A percentile compares a stretch with the other conserved stretches of the same genome.
Evolutionary conservation across 768 basidiomycete genomes (phyloP).

Genomic region (Suillus fuscotomentosus): DNA sequence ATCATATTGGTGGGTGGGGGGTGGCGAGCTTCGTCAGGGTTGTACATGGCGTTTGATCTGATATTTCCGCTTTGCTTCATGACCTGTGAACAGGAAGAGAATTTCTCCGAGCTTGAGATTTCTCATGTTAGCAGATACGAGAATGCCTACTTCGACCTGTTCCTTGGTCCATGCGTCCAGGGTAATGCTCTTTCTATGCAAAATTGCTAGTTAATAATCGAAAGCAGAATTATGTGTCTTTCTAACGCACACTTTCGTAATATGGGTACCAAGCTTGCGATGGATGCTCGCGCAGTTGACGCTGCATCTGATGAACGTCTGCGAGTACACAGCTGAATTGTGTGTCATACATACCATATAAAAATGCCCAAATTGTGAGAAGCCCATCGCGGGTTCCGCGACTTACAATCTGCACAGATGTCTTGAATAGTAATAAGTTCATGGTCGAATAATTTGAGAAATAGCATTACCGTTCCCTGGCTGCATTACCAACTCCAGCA

Average conservation of each 20-base stretch:
- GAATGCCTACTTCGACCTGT: slow-evolving; percentile 70
- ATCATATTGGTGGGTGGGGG: slow-evolving; percentile 82
- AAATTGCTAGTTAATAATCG: neutral
- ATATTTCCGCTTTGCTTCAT: slow-evolving; percentile 84
- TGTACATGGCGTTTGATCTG: slow-evolving; percentile 76
- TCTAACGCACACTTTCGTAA: slow-evolving; percentile 81
- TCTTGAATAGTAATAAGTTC: slow-evolving; percentile 44
- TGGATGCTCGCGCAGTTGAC: slow-evolving; percentile 89
- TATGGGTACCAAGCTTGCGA: slow-evolving; percentile 91
- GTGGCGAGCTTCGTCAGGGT: slow-evolving; percentile 78
- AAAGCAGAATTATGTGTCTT: neutral
- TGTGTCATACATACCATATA: slow-evolving; percentile 57
- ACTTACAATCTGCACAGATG: slow-evolving; percentile 88
- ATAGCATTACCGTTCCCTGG: slow-evolving; percentile 78
- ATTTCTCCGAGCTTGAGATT: slow-evolving; percentile 11
- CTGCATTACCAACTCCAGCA: slow-evolving; percentile 65
- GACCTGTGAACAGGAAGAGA: slow-evolving; percentile 38
- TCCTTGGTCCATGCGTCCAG: slow-evolving; percentile 88
- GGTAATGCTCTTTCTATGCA: slow-evolving; percentile 79
- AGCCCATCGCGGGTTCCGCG: slow-evolving; percentile 87
- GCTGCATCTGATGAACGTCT: slow-evolving; percentile 37
- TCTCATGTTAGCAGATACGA: slow-evolving; percentile 8
- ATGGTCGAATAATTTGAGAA: neutral
- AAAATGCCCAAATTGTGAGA: slow-evolving; percentile 88
- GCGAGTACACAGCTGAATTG: slow-evolving; percentile 1